These are phyloP conservation scores for Deinandra increscens DNA, from an alignment of 129 eudicot species.

Conservation along the genomic window DNA sequence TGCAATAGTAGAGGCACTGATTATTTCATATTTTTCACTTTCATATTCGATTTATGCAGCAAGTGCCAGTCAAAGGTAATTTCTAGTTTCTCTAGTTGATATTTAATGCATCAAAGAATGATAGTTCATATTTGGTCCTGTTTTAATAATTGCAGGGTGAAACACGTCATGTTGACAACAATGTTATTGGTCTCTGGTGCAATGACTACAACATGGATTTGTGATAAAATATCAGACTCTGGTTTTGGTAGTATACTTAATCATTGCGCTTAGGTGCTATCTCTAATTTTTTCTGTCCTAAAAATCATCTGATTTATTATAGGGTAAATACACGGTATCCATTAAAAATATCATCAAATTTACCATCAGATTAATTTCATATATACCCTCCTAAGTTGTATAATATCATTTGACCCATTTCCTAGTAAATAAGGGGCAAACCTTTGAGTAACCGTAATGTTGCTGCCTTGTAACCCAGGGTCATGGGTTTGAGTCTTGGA, in stretches of 20 bases:
- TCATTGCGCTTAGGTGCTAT: conserved; percentile 8
- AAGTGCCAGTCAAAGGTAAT: conserved; percentile 65
- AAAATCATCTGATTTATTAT: not conserved
- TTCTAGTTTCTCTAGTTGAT: not conserved
- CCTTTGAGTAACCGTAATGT: too few species aligned
- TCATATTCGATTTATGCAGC: conserved; percentile 90
- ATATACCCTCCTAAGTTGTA: not conserved
- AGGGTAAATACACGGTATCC: not conserved
- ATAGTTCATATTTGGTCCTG: conserved; percentile 1
- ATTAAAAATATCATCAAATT: conserved; percentile 1
- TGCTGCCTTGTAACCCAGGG: too few species aligned
- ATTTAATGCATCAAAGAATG: not conserved
- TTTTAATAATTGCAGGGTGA: conserved; percentile 45
- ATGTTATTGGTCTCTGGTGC: conserved; percentile 88
- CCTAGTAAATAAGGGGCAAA: not conserved
- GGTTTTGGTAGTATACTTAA: conserved; percentile 75
- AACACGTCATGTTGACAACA: conserved; percentile 81
- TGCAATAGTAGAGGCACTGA: conserved; percentile 76
- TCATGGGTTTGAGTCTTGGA: too few species aligned
- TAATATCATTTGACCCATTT: not conserved
- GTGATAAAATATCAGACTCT: conserved; percentile 83
- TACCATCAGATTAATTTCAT: not conserved
- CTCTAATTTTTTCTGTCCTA: not conserved
- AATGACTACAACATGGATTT: conserved; percentile 88
- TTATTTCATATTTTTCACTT: conserved; percentile 74